phyloP scores from a whole-genome alignment of 2,329 filamentous ascomycete genomes.

The Hypoxylon sp. region DNA sequence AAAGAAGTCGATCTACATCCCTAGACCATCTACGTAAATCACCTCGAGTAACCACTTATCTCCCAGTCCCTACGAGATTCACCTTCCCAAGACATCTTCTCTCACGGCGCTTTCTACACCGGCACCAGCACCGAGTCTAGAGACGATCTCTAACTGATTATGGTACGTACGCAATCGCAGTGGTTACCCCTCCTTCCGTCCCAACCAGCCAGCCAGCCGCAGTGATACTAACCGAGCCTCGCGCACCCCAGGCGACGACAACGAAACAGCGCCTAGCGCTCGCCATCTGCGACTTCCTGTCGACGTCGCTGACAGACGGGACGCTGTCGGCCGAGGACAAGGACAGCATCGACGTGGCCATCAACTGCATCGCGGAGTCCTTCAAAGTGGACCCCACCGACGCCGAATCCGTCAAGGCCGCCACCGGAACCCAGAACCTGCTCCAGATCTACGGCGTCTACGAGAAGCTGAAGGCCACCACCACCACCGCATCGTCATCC shows the following conservation, averaged over 20 bases:
- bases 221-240: slow-evolving; percentile 9
- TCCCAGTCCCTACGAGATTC: neutral
- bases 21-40: slow-evolving; percentile 8
- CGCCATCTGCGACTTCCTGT: slow-evolving; percentile 96
- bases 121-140: neutral
- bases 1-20: slow-evolving; percentile 16
- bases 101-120: slow-evolving; percentile 7
- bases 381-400: slow-evolving; percentile 95
- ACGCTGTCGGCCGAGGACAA: slow-evolving; percentile 89
- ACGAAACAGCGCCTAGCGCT: slow-evolving; percentile 91
- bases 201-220: neutral
- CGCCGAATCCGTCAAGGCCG: slow-evolving; percentile 78
- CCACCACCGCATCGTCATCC: slow-evolving; percentile 57
- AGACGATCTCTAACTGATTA: slow-evolving; percentile 9
- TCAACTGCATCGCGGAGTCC: slow-evolving; percentile 93
- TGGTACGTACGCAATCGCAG: slow-evolving; percentile 22
- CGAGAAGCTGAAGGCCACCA: slow-evolving; percentile 85
- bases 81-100: slow-evolving; percentile 1
- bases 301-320: slow-evolving; percentile 86
- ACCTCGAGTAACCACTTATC: slow-evolving; percentile 1
- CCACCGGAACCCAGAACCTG: slow-evolving; percentile 88
- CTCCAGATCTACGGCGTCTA: slow-evolving; percentile 95
- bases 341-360: slow-evolving; percentile 93
- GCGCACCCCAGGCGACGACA: slow-evolving; percentile 59
- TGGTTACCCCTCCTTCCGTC: neutral